Evolutionary conservation across 2,329 filamentous ascomycete genomes (phyloP).

Genomic region (Colletotrichum chlorophyti): DNA sequence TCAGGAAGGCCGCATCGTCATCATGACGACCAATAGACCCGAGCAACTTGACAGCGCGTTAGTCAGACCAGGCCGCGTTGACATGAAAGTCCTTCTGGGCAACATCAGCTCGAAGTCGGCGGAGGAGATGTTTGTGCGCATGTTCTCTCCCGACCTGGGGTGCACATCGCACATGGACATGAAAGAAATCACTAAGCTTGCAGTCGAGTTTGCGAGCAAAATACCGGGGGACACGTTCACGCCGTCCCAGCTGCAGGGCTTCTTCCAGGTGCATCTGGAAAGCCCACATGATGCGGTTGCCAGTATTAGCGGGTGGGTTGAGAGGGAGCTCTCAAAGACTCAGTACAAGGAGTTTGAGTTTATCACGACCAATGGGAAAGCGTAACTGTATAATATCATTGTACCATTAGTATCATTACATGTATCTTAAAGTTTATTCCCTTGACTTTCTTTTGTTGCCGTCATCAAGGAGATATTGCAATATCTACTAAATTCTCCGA

Average conservation of each 20-base stretch:
- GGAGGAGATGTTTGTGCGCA: conserved; percentile 53
- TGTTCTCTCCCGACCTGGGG: conserved; percentile 47
- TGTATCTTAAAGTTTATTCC: neutral
- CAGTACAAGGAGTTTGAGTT: conserved; percentile 41
- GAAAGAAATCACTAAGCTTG: conserved; percentile 50
- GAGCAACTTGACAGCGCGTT: conserved; percentile 71
- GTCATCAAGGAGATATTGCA: too few species aligned
- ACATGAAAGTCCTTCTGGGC: conserved; percentile 66
- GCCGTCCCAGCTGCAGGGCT: conserved; percentile 57
- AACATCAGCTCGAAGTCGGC: conserved; percentile 52
- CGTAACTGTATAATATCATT: neutral
- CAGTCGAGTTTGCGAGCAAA: conserved; percentile 58
- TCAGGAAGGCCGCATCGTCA: conserved; percentile 72
- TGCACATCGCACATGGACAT: conserved; percentile 33
- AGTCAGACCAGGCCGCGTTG: conserved; percentile 70
- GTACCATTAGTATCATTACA: neutral
- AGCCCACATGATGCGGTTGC: conserved; percentile 44
- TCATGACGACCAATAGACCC: conserved; percentile 76
- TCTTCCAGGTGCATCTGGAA: conserved; percentile 51
- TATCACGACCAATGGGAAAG: neutral
- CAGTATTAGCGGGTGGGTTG: conserved; percentile 44
- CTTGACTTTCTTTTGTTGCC: neutral
- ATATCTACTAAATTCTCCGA: too few species aligned
- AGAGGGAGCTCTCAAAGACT: conserved; percentile 38
- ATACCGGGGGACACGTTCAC: conserved; percentile 56